Percentiles rank a stretch among this genome's conserved stretches.
Evolutionary conservation across 208 protist species (phyloP).

Genomic region (Leishmania amazonensis): DNA sequence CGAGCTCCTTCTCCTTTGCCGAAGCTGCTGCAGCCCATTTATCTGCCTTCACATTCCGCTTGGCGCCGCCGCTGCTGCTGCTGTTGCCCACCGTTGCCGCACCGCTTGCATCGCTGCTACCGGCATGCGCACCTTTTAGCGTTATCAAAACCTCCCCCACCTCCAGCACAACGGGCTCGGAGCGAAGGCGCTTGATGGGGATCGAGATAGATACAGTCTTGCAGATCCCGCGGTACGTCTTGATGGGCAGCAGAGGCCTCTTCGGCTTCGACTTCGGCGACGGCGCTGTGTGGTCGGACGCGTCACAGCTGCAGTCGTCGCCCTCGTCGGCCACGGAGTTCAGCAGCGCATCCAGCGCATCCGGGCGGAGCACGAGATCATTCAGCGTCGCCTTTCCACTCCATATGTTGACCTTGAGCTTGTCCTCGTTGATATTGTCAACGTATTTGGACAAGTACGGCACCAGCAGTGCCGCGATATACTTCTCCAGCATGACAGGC

Average conservation of each 20-base stretch:
- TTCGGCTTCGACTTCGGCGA: slow-evolving; percentile 14
- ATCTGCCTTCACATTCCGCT: slow-evolving; percentile 42
- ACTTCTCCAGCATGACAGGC: slow-evolving; percentile 81
- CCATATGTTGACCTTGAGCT: slow-evolving; percentile 84
- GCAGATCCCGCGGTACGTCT: slow-evolving; percentile 78
- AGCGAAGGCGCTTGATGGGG: slow-evolving; percentile 77
- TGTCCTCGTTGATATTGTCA: slow-evolving; percentile 83
- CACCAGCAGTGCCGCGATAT: slow-evolving; percentile 79
- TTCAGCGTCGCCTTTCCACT: slow-evolving; percentile 79
- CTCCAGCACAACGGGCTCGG: slow-evolving; percentile 82
- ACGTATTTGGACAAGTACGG: slow-evolving; percentile 84
- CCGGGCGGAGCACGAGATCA: slow-evolving; percentile 72
- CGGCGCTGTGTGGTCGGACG: not conserved
- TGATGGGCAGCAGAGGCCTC: slow-evolving; percentile 30
- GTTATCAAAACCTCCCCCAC: slow-evolving; percentile 81
- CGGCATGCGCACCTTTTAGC: slow-evolving; percentile 29
- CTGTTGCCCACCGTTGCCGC: not conserved
- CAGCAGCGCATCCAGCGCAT: slow-evolving; percentile 66
- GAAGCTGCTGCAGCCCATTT: slow-evolving; percentile 49
- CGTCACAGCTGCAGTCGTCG: slow-evolving; percentile 11
- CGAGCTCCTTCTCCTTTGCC: slow-evolving; percentile 61
- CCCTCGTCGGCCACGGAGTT: slow-evolving; percentile 15
- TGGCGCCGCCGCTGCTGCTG: not conserved
- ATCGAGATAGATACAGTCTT: slow-evolving; percentile 77
- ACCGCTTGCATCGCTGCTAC: not conserved